Percentiles rank a stretch among this genome's conserved stretches.
These are phyloP conservation scores for Colletotrichum filicis DNA, from an alignment of 2,329 filamentous ascomycete genomes.

Conservation along the genomic window DNA sequence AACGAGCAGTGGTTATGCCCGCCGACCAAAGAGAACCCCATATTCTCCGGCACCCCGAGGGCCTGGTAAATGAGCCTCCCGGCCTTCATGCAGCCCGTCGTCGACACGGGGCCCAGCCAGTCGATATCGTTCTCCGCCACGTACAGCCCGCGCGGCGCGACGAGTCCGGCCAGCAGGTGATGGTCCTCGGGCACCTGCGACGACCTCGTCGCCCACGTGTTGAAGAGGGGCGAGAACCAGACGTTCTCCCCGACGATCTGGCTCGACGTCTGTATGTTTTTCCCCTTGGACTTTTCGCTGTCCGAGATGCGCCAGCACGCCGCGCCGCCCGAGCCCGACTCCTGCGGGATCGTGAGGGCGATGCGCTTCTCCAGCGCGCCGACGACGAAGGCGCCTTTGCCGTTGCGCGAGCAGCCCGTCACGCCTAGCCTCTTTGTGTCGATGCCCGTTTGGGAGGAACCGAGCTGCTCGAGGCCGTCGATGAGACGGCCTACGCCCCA, in stretches of 20 bases:
- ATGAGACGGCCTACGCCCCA: constrained; percentile 72
- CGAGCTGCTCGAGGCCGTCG: constrained; percentile 66
- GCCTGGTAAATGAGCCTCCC: constrained; percentile 64
- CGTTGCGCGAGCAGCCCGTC: constrained; percentile 73
- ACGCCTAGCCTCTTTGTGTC: constrained; percentile 63
- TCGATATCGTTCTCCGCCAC: constrained; percentile 69
- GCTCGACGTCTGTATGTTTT: constrained; percentile 69
- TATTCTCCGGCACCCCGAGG: constrained; percentile 62
- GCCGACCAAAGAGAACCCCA: constrained; percentile 67
- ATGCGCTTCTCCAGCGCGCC: constrained; percentile 69
- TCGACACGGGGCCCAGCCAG: constrained; percentile 68
- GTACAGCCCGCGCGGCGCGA: constrained; percentile 65
- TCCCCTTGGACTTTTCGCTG: constrained; percentile 59
- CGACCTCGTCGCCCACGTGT: constrained; percentile 60
- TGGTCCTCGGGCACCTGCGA: constrained; percentile 65
- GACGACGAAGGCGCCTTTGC: constrained; percentile 71
- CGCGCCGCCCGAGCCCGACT: constrained; percentile 70
- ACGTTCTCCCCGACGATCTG: constrained; percentile 71
- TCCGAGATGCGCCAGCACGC: constrained; percentile 70
- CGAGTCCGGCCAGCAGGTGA: constrained; percentile 66
- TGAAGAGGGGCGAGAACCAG: constrained; percentile 69
- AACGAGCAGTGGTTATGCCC: constrained; percentile 67
- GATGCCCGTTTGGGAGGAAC: constrained; percentile 57
- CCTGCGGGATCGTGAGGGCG: constrained; percentile 70
- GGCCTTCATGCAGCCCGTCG: constrained; percentile 67